phyloP scores from a whole-genome alignment of 345 rosid species.

The Garcia nutans region DNA sequence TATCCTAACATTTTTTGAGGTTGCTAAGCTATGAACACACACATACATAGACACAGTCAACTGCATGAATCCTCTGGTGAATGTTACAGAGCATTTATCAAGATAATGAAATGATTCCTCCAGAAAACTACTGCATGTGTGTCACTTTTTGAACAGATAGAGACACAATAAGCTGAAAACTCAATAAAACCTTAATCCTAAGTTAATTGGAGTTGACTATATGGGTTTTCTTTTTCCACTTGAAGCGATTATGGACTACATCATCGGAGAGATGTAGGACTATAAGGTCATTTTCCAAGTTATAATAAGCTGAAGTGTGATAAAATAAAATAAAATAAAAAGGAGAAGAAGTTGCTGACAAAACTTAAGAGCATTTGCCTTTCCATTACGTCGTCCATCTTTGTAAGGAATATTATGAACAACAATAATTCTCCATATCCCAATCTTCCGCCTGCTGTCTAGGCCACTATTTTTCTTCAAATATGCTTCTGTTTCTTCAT shows the following conservation, averaged over 20 bases:
- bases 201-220: too few species aligned
- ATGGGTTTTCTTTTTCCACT: too few species aligned
- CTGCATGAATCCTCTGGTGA: conserved; percentile 1
- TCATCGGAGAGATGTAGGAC: too few species aligned
- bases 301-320: not conserved
- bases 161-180: not conserved
- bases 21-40: not conserved
- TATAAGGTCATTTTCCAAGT: too few species aligned
- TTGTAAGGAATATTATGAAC: conserved; percentile 80
- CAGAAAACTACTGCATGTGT: not conserved
- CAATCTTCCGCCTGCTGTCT: conserved; percentile 53
- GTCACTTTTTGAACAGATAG: not conserved
- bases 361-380: conserved; percentile 43
- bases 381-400: conserved; percentile 93
- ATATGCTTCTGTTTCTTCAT: conserved; percentile 86
- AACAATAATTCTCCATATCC: conserved; percentile 90
- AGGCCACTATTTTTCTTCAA: conserved; percentile 61
- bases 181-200: too few species aligned
- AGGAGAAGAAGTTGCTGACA: too few species aligned
- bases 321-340: not conserved
- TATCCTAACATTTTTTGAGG: conserved; percentile 4
- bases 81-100: not conserved
- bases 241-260: too few species aligned
- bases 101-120: not conserved
- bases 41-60: not conserved